Conservation (phyloP, 2,329 filamentous ascomycete species). For the Fusarium sp. region DNA sequence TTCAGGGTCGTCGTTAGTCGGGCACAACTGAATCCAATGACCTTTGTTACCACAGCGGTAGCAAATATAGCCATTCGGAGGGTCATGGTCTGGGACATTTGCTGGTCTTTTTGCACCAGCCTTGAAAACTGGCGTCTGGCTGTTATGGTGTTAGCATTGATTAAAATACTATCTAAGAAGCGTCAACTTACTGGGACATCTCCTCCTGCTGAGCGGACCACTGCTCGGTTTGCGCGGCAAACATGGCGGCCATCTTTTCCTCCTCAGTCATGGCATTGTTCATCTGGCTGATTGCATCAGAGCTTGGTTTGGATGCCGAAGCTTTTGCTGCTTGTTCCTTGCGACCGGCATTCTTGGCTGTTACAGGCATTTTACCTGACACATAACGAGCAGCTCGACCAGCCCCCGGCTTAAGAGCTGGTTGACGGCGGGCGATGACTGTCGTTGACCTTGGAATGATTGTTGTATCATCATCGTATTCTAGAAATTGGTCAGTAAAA, state of each 20-base stretch:
- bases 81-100: constrained; percentile 90
- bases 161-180: not conserved
- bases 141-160: constrained; percentile 51
- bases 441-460: constrained; percentile 95
- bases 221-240: constrained; percentile 86
- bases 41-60: constrained; percentile 96
- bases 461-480: constrained; percentile 98
- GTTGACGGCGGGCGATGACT: constrained; percentile 86
- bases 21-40: constrained; percentile 99
- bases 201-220: constrained; percentile 95
- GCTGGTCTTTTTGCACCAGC: constrained; percentile 70
- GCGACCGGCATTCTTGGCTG: constrained; percentile 81
- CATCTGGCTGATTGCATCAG: constrained; percentile 70
- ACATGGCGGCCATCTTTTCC: constrained; percentile 91
- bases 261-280: constrained; percentile 89
- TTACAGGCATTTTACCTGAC: constrained; percentile 92
- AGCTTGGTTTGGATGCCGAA: constrained; percentile 61
- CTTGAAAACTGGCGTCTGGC: constrained; percentile 70
- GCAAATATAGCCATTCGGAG: constrained; percentile 93
- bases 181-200: constrained; percentile 75
- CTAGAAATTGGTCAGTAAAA: constrained; percentile 58
- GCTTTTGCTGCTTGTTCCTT: constrained; percentile 70
- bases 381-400: constrained; percentile 95
- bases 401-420: constrained; percentile 83
- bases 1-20: constrained; percentile 97